Evolutionary conservation across 306 rosid genomes (phyloP).

Genomic region (Pueraria montana): DNA sequence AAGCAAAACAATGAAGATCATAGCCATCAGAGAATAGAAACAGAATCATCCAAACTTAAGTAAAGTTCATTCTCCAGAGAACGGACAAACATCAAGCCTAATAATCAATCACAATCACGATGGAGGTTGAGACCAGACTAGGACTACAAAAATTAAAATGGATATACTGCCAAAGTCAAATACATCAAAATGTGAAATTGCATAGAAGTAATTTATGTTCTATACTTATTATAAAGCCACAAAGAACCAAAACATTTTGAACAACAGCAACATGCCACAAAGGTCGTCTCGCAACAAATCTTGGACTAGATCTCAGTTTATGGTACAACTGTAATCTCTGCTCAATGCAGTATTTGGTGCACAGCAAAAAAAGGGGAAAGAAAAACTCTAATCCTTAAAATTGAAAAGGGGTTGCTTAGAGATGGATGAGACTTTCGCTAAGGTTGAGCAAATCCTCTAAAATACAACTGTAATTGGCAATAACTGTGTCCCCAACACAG

Average conservation of each 20-base stretch:
- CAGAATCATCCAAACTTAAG: not conserved
- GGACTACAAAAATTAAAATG: slow-evolving; percentile 7
- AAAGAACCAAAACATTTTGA: too few species aligned
- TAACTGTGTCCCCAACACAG: not conserved
- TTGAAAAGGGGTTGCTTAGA: not conserved
- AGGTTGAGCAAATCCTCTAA: not conserved
- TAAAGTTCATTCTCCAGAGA: not conserved
- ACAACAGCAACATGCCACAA: not conserved
- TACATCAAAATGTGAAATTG: not conserved
- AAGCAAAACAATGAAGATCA: slow-evolving; percentile 39
- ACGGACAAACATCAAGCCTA: slow-evolving; percentile 11
- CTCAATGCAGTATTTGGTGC: not conserved
- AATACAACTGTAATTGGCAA: not conserved
- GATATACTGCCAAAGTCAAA: not conserved
- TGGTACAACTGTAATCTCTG: not conserved
- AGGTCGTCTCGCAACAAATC: not conserved
- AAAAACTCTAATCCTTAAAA: not conserved
- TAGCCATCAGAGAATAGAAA: not conserved
- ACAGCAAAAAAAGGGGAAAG: not conserved
- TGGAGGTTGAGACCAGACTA: not conserved
- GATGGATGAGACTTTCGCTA: not conserved
- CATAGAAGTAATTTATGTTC: not conserved
- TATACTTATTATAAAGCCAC: not conserved
- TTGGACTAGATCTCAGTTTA: slow-evolving; percentile 10
- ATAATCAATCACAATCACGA: not conserved